Evolutionary conservation across 2,329 filamentous ascomycete species (phyloP), one percentile per base, ranked within the genome.

Genomic region (Nemania diffusa): DNA sequence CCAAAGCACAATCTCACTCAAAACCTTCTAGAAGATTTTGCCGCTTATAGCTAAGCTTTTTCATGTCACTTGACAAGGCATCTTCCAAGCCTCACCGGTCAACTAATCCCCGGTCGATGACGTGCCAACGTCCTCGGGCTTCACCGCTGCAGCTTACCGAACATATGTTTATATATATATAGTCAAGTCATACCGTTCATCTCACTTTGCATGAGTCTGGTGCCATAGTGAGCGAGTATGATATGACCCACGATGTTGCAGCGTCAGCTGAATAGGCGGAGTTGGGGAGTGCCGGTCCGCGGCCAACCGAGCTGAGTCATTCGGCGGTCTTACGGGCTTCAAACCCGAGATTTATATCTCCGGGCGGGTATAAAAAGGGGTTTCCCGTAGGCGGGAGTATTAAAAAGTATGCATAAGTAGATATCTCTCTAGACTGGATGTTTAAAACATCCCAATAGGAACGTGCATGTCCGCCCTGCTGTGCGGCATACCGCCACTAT

Each of bases 61-160:
- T 17, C 17, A 32, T 32, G 34, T 48, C n/a, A 24, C 20, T 22
- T 8, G 17, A 5, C 20, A 40, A 42, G 27, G 9, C 17, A 29
- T 44, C n/a, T 57, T 40, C 29, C 29, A 27, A 26, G 26, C 52
- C 15, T 26, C 51, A 42, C 32, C 17, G 3, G 46, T 53, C 32
- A 27, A 51, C n/a, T 42, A 17, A 27, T 26, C 44, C 5, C 32
- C 27, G 32, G n/a, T 57, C 5, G 48, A 48, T 48, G 46, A 58
- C 51, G 55, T 34, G 22, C 24, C 24, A 15, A 48, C 32, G 32
- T 42, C 26, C n/a, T 24, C 24, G 62, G 62, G 65, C 44, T 48
- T 62, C 57, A 32, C 65, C 65, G 65, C 56, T 65, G 51, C 15
- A 44, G 46, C 42, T 50, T 26, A 50, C 8, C n/a, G 40, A n/a